Base-by-base conservation (phyloP, 129 eudicot genomes). In the Tagetes patula region DNA sequence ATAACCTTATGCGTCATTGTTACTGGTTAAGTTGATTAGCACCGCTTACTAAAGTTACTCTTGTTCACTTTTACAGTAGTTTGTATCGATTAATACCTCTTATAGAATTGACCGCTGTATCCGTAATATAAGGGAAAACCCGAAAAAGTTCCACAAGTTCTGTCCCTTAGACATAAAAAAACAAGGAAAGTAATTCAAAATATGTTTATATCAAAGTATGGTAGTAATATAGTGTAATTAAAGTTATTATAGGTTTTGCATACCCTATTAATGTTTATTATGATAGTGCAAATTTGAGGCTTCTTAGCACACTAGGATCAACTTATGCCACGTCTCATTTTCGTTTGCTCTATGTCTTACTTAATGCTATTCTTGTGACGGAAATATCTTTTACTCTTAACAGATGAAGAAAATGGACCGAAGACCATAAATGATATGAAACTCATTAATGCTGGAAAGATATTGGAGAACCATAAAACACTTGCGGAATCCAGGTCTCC, bases 361-460 rank as follows among this genome's bases (percentile, higher is more conserved):
- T 20, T 20, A 20, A 71, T 55, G 70, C 54, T 67, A 11, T 67
- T 52, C 49, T 38, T 20, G 36, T 62, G 31, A 42, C 70, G 75
- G 9, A 53, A 76, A 42, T 20, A 32, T 27, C 42, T 8, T 42
- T 3, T 65, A 13, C 43, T 12, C 14, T 70, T 65, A 63, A 74
- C 80, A 85, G 96, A 85, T 70, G 85, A 82, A 83, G 88, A 81
- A 74, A 83, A 79, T 52, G 91, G 85, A 72, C 96, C 96, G 2
- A 85, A 84, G 70, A 78, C 88, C 55, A 75, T 84, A 71, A 75
- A 77, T 48, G 96, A 88, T 77, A 77, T 88, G 82, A 88, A 88
- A 83, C 91, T 88, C 33, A 88, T 88, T 32, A 88, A 85, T 75
- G 96, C 91, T 1, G 96, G 91, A 74, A 88, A 78, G 84, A 88